Evolutionary conservation across 495 filamentous ascomycete species (phyloP).

Genomic region (Clohesyomyces aquaticus): DNA sequence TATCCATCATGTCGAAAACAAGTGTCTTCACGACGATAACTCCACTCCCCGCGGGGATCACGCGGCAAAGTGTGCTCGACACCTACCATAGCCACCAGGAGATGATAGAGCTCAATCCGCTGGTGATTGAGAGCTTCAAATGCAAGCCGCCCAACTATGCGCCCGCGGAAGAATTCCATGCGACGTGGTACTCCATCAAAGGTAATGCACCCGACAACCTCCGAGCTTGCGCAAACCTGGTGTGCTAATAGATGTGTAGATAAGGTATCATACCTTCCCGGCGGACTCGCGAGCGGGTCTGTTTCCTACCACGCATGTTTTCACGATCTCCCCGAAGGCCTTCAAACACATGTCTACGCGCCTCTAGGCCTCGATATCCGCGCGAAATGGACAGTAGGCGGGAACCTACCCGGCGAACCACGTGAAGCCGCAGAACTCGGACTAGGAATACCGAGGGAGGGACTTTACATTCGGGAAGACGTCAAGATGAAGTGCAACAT

Average conservation of each 20-base stretch:
- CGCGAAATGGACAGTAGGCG: slow-evolving; percentile 67
- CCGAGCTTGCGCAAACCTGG: background rate
- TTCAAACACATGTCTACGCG: slow-evolving; percentile 77
- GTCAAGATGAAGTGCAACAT: slow-evolving; percentile 78
- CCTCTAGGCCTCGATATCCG: slow-evolving; percentile 70
- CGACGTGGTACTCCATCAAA: slow-evolving; percentile 70
- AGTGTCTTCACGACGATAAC: slow-evolving; percentile 71
- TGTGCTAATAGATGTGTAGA: slow-evolving; percentile 49
- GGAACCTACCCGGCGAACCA: slow-evolving; percentile 66
- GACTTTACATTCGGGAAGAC: slow-evolving; percentile 76
- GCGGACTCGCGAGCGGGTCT: slow-evolving; percentile 63
- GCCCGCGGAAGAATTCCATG: slow-evolving; percentile 66
- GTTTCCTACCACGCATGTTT: slow-evolving; percentile 77
- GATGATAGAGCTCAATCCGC: slow-evolving; percentile 82
- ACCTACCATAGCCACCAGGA: slow-evolving; percentile 72
- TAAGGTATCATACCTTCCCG: slow-evolving; percentile 72
- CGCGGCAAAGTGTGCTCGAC: slow-evolving; percentile 66
- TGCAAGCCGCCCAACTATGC: slow-evolving; percentile 66
- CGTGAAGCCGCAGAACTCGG: slow-evolving; percentile 63
- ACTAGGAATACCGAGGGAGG: slow-evolving; percentile 61
- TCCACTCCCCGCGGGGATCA: slow-evolving; percentile 67
- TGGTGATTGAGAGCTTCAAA: slow-evolving; percentile 69
- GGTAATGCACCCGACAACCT: slow-evolving; percentile 36
- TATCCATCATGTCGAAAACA: slow-evolving; percentile 52
- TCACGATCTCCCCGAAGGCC: slow-evolving; percentile 66